Conservation (phyloP, 2,329 filamentous ascomycete species). For the Diaporthe ilicicola region DNA sequence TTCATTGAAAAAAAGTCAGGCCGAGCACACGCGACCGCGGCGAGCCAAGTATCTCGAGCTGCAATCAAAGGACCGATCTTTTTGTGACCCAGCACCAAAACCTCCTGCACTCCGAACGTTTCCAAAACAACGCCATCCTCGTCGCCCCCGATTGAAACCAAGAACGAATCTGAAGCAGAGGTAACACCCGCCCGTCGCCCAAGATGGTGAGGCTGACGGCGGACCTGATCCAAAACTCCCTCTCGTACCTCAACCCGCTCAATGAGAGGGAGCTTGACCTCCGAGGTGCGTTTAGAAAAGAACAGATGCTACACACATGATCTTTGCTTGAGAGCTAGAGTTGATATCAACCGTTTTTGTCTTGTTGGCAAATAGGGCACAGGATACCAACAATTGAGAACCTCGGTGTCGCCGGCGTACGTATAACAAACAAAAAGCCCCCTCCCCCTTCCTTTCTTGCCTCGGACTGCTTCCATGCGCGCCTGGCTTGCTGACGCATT, state of each 20-base stretch:
- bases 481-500: neutral
- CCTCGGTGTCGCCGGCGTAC: slow-evolving; percentile 89
- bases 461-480: neutral
- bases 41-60: slow-evolving; percentile 8
- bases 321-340: slow-evolving; percentile 67
- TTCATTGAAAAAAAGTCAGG: slow-evolving; percentile 22
- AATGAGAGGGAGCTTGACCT: slow-evolving; percentile 99
- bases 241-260: slow-evolving; percentile 98
- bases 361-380: slow-evolving; percentile 78
- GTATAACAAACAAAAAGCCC: slow-evolving; percentile 46
- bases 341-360: slow-evolving; percentile 75
- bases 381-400: slow-evolving; percentile 98
- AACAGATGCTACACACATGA: slow-evolving; percentile 90
- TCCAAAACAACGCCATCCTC: neutral
- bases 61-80: neutral
- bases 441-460: neutral
- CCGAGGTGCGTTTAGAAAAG: slow-evolving; percentile 96
- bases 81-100: neutral
- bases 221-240: slow-evolving; percentile 91
- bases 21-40: slow-evolving; percentile 24
- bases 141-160: neutral
- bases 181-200: slow-evolving; percentile 38
- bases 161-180: slow-evolving; percentile 22
- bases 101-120: neutral
- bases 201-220: slow-evolving; percentile 88